Conservation (phyloP, 805 yeast genomes). For the Wickerhamiella kurtzmanii region DNA sequence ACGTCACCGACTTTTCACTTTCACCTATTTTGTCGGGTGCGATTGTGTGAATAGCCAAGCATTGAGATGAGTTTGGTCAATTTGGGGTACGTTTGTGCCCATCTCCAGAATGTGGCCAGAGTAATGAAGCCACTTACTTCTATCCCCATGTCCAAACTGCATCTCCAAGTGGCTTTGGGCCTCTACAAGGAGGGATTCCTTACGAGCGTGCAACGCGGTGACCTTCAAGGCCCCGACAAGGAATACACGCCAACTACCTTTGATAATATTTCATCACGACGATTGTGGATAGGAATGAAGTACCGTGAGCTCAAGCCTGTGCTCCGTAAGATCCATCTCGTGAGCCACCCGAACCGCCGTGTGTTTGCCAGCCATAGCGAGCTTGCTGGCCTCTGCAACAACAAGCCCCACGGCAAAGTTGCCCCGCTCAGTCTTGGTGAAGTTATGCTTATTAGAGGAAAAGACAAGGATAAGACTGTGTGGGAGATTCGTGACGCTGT, state of each 20-base stretch:
- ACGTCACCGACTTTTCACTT: neutral
- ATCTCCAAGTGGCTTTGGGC: slow-evolving; percentile 70
- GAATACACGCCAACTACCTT: slow-evolving; percentile 52
- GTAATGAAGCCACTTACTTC: slow-evolving; percentile 63
- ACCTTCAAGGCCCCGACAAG: slow-evolving; percentile 67
- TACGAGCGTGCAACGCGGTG: slow-evolving; percentile 73
- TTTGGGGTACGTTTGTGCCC: slow-evolving; percentile 75
- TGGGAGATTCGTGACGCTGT: slow-evolving; percentile 82
- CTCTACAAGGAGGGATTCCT: slow-evolving; percentile 85
- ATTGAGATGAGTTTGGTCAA: slow-evolving; percentile 65
- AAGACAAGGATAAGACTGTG: slow-evolving; percentile 35
- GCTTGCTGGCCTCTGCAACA: slow-evolving; percentile 59
- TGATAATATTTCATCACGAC: slow-evolving; percentile 71
- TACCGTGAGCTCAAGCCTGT: slow-evolving; percentile 74
- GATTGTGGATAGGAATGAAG: slow-evolving; percentile 85
- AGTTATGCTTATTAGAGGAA: slow-evolving; percentile 51
- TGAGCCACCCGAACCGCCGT: slow-evolving; percentile 75
- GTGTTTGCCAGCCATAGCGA: slow-evolving; percentile 52
- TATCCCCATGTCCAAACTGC: slow-evolving; percentile 70
- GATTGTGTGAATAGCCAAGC: too few relatives aligned
- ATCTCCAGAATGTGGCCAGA: slow-evolving; percentile 73
- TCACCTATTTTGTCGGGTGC: too few relatives aligned
- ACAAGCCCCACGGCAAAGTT: slow-evolving; percentile 59
- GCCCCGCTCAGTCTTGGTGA: slow-evolving; percentile 84
- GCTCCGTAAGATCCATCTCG: slow-evolving; percentile 51